Evolutionary conservation across 768 basidiomycete genomes (phyloP).

Genomic region (Mycena polygramma): DNA sequence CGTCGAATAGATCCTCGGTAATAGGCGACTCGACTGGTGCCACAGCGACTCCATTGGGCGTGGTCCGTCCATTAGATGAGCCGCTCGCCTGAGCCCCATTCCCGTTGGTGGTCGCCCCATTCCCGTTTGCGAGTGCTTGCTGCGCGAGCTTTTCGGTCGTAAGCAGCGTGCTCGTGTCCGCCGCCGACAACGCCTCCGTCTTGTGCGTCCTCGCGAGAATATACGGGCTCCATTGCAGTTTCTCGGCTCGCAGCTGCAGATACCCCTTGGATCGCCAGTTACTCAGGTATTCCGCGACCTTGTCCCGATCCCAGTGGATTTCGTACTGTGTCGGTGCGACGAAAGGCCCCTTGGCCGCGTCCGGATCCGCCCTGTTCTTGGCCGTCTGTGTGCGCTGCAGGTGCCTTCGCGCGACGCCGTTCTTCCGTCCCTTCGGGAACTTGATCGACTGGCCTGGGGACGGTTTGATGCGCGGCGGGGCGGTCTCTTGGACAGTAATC

Average conservation of each 20-base stretch:
- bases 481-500: slow-evolving; percentile 70
- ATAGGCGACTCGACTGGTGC: slow-evolving; percentile 14
- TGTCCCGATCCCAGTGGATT: slow-evolving; percentile 79
- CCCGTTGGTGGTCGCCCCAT: slow-evolving; percentile 5
- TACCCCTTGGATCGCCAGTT: slow-evolving; percentile 87
- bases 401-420: slow-evolving; percentile 74
- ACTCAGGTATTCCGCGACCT: slow-evolving; percentile 73
- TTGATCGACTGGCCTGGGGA: slow-evolving; percentile 86
- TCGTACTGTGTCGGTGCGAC: slow-evolving; percentile 78
- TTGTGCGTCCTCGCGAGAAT: slow-evolving; percentile 66
- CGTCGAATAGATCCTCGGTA: slow-evolving; percentile 21
- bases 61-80: slow-evolving; percentile 16
- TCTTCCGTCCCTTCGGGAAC: slow-evolving; percentile 75
- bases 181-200: slow-evolving; percentile 37
- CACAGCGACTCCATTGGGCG: slow-evolving; percentile 28
- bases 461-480: slow-evolving; percentile 68
- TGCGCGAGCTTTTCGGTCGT: slow-evolving; percentile 30
- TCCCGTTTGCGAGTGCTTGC: slow-evolving; percentile 14
- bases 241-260: slow-evolving; percentile 80
- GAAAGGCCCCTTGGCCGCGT: slow-evolving; percentile 63
- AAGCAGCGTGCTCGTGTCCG: slow-evolving; percentile 33
- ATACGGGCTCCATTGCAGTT: slow-evolving; percentile 96
- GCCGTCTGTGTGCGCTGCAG: slow-evolving; percentile 71
- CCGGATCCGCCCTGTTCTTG: slow-evolving; percentile 49
- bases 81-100: slow-evolving; percentile 11